Conservation (phyloP, 495 filamentous ascomycete genomes). For the Coniosporium apollinis region DNA sequence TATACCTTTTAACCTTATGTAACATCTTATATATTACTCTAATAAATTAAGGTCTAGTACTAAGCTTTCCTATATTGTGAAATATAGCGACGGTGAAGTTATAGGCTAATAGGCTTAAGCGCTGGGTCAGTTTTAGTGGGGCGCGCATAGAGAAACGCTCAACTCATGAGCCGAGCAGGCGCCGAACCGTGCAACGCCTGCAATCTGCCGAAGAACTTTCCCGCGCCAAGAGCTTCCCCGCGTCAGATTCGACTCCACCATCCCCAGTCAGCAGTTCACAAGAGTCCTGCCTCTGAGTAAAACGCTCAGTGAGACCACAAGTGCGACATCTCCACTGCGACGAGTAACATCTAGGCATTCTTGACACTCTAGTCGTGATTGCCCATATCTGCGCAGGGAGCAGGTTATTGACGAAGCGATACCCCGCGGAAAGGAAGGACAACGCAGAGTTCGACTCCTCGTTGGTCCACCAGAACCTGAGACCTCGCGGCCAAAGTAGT, state of each 20-base stretch:
- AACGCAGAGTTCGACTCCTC: neutral
- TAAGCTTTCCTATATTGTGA: no score
- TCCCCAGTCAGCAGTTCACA: neutral
- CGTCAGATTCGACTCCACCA: neutral
- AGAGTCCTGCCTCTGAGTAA: neutral
- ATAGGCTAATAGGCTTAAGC: no score
- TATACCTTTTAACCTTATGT: no score
- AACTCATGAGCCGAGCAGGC: no score
- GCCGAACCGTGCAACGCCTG: no score
- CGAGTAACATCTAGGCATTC: neutral
- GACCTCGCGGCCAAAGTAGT: neutral
- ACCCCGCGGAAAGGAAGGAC: neutral
- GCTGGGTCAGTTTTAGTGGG: no score
- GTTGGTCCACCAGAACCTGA: neutral
- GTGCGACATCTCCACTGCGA: neutral
- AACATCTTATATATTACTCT: no score
- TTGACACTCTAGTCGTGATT: neutral
- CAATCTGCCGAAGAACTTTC: neutral
- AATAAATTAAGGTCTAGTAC: no score
- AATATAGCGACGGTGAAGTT: no score
- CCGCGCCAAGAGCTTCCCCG: neutral
- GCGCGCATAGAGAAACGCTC: no score
- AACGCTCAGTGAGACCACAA: neutral
- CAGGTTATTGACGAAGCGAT: neutral
- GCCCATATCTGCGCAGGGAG: neutral